phyloP scores from a whole-genome alignment of 2,329 filamentous ascomycete genomes.

The Calycina herbarum region DNA sequence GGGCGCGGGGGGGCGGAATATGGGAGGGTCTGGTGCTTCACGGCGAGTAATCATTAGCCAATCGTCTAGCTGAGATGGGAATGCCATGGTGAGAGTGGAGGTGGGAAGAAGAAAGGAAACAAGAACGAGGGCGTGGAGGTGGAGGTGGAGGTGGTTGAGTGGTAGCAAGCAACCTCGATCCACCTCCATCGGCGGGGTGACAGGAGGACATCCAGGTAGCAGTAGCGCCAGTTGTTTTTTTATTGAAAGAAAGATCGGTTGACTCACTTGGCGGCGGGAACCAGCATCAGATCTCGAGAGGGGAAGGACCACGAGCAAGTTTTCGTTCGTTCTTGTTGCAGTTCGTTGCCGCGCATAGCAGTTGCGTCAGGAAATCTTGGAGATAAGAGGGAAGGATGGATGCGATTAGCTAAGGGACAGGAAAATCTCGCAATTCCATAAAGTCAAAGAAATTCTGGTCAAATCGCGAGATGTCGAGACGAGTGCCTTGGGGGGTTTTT shows the following conservation, averaged over 20 bases:
- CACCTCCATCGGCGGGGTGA: constrained; percentile 1
- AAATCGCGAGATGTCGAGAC: neutral
- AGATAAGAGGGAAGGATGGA: constrained; percentile 8
- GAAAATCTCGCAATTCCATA: constrained; percentile 14
- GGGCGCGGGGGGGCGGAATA: constrained; percentile 3
- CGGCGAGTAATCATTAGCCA: neutral
- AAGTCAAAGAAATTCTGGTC: neutral
- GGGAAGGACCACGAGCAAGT: constrained; percentile 7
- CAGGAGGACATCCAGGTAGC: neutral
- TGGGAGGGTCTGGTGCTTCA: neutral
- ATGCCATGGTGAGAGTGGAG: neutral
- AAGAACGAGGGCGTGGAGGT: neutral
- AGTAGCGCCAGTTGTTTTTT: neutral
- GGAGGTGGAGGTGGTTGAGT: neutral
- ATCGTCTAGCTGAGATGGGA: neutral
- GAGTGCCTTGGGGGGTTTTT: neutral
- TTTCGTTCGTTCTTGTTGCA: neutral
- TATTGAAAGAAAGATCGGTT: neutral
- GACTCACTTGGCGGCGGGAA: constrained; percentile 4
- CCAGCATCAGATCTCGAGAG: constrained; percentile 7
- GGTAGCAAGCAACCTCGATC: constrained; percentile 2
- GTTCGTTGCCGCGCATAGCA: constrained; percentile 11
- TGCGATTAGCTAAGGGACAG: constrained; percentile 3
- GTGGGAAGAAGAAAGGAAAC: constrained; percentile 3
- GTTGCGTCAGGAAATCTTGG: constrained; percentile 7